Conservation (phyloP, 2,329 filamentous ascomycete species). For the Pseudogymnoascus sp. region DNA sequence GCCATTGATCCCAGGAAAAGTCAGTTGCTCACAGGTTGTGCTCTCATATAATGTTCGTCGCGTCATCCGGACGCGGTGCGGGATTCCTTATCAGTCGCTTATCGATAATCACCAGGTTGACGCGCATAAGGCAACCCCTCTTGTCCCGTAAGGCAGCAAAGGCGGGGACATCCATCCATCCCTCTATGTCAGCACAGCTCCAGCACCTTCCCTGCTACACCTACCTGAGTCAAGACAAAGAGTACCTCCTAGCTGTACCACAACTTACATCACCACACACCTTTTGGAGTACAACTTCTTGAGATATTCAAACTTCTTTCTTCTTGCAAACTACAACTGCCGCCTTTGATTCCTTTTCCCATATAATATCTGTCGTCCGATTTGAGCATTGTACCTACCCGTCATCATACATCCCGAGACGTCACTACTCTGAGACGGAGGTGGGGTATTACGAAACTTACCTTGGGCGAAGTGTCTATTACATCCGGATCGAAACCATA, state of each 20-base stretch:
- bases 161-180: background rate
- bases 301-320: background rate
- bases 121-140: slow-evolving; percentile 1
- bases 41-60: slow-evolving; percentile 8
- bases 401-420: background rate
- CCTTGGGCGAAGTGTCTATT: slow-evolving; percentile 1
- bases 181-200: slow-evolving; percentile 1
- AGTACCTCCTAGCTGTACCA: background rate
- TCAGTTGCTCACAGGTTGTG: background rate
- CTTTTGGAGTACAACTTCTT: background rate
- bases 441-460: background rate
- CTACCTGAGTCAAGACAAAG: slow-evolving; percentile 1
- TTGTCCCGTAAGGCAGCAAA: background rate
- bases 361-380: background rate
- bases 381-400: background rate
- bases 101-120: slow-evolving; percentile 5
- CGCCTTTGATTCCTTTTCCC: background rate
- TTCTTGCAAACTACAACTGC: background rate
- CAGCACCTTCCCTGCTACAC: slow-evolving; percentile 2
- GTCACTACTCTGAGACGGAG: slow-evolving; percentile 1
- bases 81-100: slow-evolving; percentile 3
- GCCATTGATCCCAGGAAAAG: background rate
- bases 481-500: background rate
- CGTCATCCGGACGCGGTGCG: background rate
- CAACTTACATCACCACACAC: background rate